Base-by-base conservation (phyloP, 1,284 basidiomycete species). In the Trametes polyzona region DNA sequence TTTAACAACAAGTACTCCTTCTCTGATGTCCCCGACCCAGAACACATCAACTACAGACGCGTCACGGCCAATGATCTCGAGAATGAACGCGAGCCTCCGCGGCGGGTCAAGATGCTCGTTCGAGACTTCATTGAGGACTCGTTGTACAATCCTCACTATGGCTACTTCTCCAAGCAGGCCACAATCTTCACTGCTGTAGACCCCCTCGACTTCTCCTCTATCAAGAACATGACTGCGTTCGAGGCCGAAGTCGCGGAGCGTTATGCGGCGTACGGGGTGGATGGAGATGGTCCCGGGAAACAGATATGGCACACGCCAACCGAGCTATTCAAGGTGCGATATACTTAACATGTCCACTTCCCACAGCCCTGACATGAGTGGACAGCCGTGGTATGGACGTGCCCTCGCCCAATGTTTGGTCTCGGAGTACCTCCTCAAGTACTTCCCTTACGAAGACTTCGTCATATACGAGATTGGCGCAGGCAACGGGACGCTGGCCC, bases 221-320 rank as follows among this genome's bases (percentile, higher is more conserved):
- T 96, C 65, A 80, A 81, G 46, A 87, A 93, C 69, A 81, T 84
- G 29, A 76, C 80, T 1, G 87, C 92, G 57, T 98, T 98, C 65
- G 88, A 97, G 71, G 84, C 88, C 43, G 82, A 86, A 52, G 86
- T 98, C 14, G 89, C 91, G 26, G 76, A 79, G 65, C 82, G 87
- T 62, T 97, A 97, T 71, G 80, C 83, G 36, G 78, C 79, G 12
- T 92, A 92, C 65, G 88, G 84, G 17, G 76, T 74, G 58, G 82
- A 87, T 64, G 79, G 79, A 48, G 81, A 84, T 33, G 90, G 92
- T 3, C 85, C 91, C 14, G 95, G 95, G 5, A 83, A 87, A 66
- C 97, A 99, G 73, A 82, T 99, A 52, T 99, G 97, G 97, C 97
- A 99, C 76, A 99, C 97, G 0, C 97, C 97, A 0, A 98, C 95